A percentile compares a stretch with the other conserved stretches of the same genome.
Evolutionary conservation across 2,329 filamentous ascomycete species (phyloP).

Genomic region (Periconia sp.): DNA sequence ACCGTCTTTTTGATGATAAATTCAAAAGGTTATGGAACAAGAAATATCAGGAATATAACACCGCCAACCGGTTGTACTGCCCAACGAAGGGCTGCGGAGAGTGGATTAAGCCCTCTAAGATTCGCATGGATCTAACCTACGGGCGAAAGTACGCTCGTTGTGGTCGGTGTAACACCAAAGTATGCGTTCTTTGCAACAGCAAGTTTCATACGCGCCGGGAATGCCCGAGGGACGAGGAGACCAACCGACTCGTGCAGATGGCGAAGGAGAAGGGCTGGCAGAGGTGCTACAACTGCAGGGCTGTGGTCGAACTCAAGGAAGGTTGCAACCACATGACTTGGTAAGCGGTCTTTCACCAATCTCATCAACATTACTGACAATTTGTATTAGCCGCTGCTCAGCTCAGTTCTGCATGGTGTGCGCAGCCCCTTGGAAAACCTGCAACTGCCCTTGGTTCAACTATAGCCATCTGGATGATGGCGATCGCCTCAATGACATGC

Average conservation of each 20-base stretch:
- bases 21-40: constrained; percentile 84
- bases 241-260: constrained; percentile 66
- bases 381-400: constrained; percentile 70
- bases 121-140: constrained; percentile 59
- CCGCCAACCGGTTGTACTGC: constrained; percentile 78
- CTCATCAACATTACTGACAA: constrained; percentile 20
- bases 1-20: constrained; percentile 71
- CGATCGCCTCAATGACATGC: constrained; percentile 56
- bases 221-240: constrained; percentile 75
- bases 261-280: constrained; percentile 75
- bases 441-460: constrained; percentile 82
- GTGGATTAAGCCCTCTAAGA: constrained; percentile 77
- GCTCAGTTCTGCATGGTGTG: constrained; percentile 90
- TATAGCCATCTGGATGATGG: constrained; percentile 58
- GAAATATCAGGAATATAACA: constrained; percentile 78
- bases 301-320: constrained; percentile 78
- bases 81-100: constrained; percentile 74
- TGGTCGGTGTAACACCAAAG: constrained; percentile 71
- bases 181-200: constrained; percentile 75
- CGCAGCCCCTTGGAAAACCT: constrained; percentile 80
- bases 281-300: constrained; percentile 74
- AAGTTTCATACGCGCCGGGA: constrained; percentile 72
- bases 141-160: constrained; percentile 73
- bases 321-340: constrained; percentile 91
- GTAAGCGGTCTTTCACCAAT: constrained; percentile 54